Percentiles rank a stretch among this genome's conserved stretches.
Conservation (phyloP, 1,284 basidiomycete species). For the Tremellales sp. region DNA sequence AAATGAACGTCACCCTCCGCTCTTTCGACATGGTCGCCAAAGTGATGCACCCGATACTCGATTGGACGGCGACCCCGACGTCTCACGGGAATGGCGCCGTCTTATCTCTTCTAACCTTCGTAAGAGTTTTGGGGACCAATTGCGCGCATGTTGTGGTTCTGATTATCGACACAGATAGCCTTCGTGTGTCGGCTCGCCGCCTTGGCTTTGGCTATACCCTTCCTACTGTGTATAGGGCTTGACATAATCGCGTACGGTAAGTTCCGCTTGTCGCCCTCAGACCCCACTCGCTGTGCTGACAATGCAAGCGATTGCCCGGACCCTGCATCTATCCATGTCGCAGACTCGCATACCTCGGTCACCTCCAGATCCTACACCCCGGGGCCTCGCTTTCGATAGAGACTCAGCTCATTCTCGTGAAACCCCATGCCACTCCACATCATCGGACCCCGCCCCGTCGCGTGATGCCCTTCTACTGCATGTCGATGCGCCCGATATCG, state of each 20-base stretch:
- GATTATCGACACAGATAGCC: constrained; percentile 33
- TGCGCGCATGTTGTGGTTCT: too few relatives aligned
- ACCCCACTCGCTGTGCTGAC: neutral
- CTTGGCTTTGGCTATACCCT: constrained; percentile 27
- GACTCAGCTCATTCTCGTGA: too few relatives aligned
- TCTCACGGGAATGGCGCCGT: neutral
- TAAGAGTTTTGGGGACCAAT: neutral
- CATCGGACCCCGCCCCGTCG: too few relatives aligned
- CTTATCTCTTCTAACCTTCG: neutral
- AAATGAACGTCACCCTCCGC: too few relatives aligned
- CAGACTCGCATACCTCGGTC: constrained; percentile 26
- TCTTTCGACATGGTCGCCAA: neutral
- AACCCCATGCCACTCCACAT: too few relatives aligned
- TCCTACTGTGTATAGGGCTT: constrained; percentile 26
- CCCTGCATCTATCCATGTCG: constrained; percentile 32
- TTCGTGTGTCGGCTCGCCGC: constrained; percentile 27
- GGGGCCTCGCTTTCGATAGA: too few relatives aligned
- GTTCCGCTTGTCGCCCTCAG: constrained; percentile 2
- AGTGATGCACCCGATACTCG: neutral
- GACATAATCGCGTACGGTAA: constrained; percentile 38
- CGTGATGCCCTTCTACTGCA: too few relatives aligned
- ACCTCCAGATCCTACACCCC: too few relatives aligned
- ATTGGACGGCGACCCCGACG: neutral
- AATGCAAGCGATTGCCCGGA: constrained; percentile 32
- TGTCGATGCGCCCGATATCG: too few relatives aligned